A percentile compares a stretch with the other conserved stretches of the same genome.
Conservation (phyloP, 345 rosid species). For the Eucalyptus cladocalyx region DNA sequence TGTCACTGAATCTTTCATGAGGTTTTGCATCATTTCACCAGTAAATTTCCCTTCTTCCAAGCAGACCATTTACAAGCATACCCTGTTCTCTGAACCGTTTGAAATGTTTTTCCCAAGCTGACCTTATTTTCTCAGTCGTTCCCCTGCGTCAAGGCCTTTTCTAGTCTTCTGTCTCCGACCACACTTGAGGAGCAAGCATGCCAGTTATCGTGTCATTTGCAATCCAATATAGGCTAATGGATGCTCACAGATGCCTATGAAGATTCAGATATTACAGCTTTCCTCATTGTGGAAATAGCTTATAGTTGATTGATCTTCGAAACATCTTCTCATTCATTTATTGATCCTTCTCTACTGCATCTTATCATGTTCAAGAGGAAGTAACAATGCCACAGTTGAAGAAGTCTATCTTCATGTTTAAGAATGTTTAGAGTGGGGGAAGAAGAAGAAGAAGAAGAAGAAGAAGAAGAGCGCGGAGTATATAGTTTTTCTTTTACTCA, state of each 20-base stretch:
- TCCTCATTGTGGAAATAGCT: neutral
- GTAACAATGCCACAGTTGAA: neutral
- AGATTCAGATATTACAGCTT: neutral
- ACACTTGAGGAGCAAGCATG: neutral
- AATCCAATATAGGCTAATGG: too few species aligned
- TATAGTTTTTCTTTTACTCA: too few species aligned
- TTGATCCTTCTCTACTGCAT: neutral
- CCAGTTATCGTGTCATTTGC: too few species aligned
- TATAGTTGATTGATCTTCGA: neutral
- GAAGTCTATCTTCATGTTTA: too few species aligned
- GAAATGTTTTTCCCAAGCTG: neutral
- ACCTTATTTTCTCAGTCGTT: neutral
- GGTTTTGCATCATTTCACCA: neutral
- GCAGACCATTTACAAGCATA: neutral
- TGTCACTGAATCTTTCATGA: neutral
- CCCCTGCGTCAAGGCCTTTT: neutral
- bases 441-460: too few species aligned
- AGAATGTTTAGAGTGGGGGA: too few species aligned
- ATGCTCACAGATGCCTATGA: neutral
- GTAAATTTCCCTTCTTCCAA: neutral
- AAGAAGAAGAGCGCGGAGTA: too few species aligned
- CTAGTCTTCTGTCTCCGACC: neutral
- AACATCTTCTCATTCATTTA: neutral
- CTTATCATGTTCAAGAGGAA: neutral
- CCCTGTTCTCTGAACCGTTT: neutral